phyloP scores from a whole-genome alignment of 495 filamentous ascomycete genomes.

The Aspergillus ellipticus region DNA sequence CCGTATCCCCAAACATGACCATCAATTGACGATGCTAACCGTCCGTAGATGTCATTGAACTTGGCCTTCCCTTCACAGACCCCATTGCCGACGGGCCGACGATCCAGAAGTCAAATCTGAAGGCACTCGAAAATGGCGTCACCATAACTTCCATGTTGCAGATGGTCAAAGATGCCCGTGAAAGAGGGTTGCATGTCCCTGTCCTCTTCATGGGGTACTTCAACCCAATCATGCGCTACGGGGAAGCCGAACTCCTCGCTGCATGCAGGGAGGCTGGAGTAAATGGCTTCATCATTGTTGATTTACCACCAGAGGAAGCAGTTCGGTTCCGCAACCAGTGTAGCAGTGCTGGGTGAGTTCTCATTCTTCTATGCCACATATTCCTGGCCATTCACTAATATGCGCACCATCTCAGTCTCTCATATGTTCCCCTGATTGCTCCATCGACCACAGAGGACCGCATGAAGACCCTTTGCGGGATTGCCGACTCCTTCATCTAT shows the following conservation, averaged over 20 bases:
- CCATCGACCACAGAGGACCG: slow-evolving; percentile 73
- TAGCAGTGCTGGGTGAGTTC: slow-evolving; percentile 46
- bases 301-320: slow-evolving; percentile 85
- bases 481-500: slow-evolving; percentile 90
- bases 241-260: slow-evolving; percentile 60
- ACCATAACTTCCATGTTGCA: slow-evolving; percentile 64
- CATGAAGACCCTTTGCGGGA: slow-evolving; percentile 80
- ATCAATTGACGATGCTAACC: background rate
- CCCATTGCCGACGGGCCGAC: slow-evolving; percentile 87
- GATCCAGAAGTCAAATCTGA: slow-evolving; percentile 75
- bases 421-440: slow-evolving; percentile 81
- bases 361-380: background rate
- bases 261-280: slow-evolving; percentile 74
- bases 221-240: slow-evolving; percentile 79
- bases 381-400: background rate
- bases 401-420: slow-evolving; percentile 41
- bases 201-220: slow-evolving; percentile 92
- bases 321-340: slow-evolving; percentile 75
- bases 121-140: slow-evolving; percentile 74
- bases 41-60: slow-evolving; percentile 21
- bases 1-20: background rate
- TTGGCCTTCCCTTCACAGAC: slow-evolving; percentile 82
- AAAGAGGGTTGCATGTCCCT: slow-evolving; percentile 64
- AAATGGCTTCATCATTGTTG: slow-evolving; percentile 87
- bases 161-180: slow-evolving; percentile 66